Evolutionary conservation across 2,329 filamentous ascomycete genomes (phyloP).

Genomic region (Nigrospora osmanthi): DNA sequence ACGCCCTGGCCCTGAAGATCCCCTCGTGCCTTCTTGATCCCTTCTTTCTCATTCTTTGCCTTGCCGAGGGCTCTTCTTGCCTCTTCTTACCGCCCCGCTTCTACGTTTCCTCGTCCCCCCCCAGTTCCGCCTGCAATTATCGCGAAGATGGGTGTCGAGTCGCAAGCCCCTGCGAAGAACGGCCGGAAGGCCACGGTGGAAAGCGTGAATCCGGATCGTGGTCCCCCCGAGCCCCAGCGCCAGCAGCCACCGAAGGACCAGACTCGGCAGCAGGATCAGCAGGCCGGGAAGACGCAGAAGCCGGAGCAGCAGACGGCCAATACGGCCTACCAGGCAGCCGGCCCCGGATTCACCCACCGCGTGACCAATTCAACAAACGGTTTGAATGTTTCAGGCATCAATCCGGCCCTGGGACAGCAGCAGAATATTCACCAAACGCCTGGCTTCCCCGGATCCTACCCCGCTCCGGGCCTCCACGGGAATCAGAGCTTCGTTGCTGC

Average conservation of each 20-base stretch:
- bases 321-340: conserved; percentile 7
- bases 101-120: too few species aligned
- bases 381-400: conserved; percentile 8
- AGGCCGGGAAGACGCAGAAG: background rate
- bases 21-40: too few species aligned
- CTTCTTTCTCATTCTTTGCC: too few species aligned
- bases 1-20: too few species aligned
- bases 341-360: conserved; percentile 10
- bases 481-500: background rate
- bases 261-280: background rate
- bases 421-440: conserved; percentile 9
- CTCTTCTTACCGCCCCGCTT: too few species aligned
- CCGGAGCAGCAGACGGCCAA: background rate
- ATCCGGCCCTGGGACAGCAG: conserved; percentile 10
- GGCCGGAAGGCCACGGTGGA: conserved; percentile 3
- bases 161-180: background rate
- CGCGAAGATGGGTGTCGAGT: background rate
- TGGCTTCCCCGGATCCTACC: conserved; percentile 4
- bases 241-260: background rate
- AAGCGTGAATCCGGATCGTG: conserved; percentile 1
- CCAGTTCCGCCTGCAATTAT: background rate
- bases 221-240: background rate
- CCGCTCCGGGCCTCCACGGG: background rate
- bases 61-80: too few species aligned
- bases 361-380: conserved; percentile 10